A percentile compares a stretch with the other conserved stretches of the same genome.
phyloP scores from a whole-genome alignment of 371 early-diverging fungal species.

The Mucor indicus region DNA sequence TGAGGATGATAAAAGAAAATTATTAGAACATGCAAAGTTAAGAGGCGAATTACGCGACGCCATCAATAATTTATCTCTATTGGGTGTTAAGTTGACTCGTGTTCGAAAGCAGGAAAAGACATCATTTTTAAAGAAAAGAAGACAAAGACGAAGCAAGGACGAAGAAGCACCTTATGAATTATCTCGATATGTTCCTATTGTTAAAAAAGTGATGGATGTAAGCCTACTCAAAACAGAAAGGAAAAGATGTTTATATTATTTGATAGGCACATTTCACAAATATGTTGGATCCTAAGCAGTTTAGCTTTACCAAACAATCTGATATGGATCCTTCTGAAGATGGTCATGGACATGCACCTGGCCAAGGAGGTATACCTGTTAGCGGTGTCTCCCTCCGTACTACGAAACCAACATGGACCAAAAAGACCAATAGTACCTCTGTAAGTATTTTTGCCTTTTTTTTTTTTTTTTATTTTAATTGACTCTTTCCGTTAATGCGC shows the following conservation, averaged over 20 bases:
- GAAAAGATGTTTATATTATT: neutral
- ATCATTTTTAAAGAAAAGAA: constrained; percentile 26
- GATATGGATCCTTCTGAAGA: constrained; percentile 47
- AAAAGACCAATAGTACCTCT: constrained; percentile 19
- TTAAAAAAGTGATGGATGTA: constrained; percentile 56
- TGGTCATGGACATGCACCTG: constrained; percentile 19
- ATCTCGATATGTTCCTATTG: constrained; percentile 63
- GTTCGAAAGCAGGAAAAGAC: constrained; percentile 32
- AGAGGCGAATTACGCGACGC: constrained; percentile 65
- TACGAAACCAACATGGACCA: constrained; percentile 43
- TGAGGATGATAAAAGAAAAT: constrained; percentile 69
- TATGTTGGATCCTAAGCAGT: constrained; percentile 49
- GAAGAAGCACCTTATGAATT: constrained; percentile 58
- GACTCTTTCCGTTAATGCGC: neutral
- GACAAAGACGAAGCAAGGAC: constrained; percentile 25
- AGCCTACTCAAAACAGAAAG: neutral
- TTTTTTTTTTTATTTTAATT: neutral
- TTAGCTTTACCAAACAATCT: constrained; percentile 54
- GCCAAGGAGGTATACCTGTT: constrained; percentile 26
- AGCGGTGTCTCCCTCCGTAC: constrained; percentile 50
- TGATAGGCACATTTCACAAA: constrained; percentile 53
- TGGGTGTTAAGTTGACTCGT: constrained; percentile 60
- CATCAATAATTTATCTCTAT: constrained; percentile 67
- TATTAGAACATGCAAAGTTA: constrained; percentile 75
- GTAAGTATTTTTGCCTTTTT: constrained; percentile 5